phyloP scores from a whole-genome alignment of 129 eudicot genomes.

The Escallonia rubra region DNA sequence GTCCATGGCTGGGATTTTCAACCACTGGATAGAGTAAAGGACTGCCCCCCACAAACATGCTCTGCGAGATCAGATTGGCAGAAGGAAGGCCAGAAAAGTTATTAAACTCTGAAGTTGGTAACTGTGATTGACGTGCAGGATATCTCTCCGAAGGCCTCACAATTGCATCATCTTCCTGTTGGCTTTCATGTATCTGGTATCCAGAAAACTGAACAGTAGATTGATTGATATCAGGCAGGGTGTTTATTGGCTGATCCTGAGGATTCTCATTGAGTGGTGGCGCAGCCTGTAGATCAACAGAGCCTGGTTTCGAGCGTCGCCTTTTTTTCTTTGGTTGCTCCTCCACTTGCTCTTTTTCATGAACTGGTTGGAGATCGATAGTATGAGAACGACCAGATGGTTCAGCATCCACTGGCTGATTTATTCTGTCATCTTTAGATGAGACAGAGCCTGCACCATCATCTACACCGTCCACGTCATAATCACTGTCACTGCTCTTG shows the following conservation, averaged over 20 bases:
- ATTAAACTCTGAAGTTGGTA: background rate
- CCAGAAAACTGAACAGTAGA: background rate
- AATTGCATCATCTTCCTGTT: background rate
- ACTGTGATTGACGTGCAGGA: background rate
- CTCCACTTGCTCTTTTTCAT: background rate
- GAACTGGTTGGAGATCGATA: background rate
- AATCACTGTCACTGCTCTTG: background rate
- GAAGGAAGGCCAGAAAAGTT: background rate
- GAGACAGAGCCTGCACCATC: background rate
- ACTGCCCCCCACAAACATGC: background rate
- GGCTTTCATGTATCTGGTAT: background rate
- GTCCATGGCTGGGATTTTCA: background rate
- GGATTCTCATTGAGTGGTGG: constrained; percentile 15
- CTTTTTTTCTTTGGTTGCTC: constrained; percentile 1
- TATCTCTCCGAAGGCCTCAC: background rate
- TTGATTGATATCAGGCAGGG: background rate
- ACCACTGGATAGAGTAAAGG: background rate
- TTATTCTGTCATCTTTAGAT: background rate
- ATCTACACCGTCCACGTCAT: background rate
- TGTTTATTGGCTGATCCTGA: background rate
- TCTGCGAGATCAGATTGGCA: background rate
- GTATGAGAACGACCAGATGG: background rate
- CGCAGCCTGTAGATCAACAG: constrained; percentile 19
- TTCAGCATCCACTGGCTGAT: background rate
- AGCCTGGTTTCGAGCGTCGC: constrained; percentile 10